phyloP scores from a whole-genome alignment of 768 basidiomycete genomes.

The Pulveroboletus frians region DNA sequence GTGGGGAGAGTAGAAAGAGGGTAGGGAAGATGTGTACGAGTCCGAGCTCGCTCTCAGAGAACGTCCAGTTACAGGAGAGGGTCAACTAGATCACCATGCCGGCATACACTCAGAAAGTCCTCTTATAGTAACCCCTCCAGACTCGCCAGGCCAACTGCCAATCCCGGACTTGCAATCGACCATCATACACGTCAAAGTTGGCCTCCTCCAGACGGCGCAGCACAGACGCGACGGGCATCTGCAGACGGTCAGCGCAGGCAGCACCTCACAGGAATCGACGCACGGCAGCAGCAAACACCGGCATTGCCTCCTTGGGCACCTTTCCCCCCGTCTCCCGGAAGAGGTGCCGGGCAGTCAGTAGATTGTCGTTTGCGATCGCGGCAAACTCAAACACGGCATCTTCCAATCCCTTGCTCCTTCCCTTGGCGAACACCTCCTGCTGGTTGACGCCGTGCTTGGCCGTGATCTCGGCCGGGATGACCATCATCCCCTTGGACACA shows the following conservation, averaged over 20 bases:
- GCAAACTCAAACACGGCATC: slow-evolving; percentile 85
- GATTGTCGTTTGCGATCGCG: slow-evolving; percentile 72
- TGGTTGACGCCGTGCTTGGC: slow-evolving; percentile 72
- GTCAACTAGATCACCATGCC: slow-evolving; percentile 23
- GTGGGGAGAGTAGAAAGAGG: background rate
- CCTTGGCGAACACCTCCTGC: slow-evolving; percentile 69
- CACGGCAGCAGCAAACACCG: slow-evolving; percentile 69
- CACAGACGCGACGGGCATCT: slow-evolving; percentile 68
- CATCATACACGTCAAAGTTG: slow-evolving; percentile 69
- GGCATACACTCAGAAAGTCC: slow-evolving; percentile 33
- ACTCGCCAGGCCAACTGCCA: slow-evolving; percentile 78
- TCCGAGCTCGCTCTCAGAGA: background rate
- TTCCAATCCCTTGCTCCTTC: slow-evolving; percentile 54
- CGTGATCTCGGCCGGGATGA: slow-evolving; percentile 79
- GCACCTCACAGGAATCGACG: slow-evolving; percentile 26
- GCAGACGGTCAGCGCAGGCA: slow-evolving; percentile 5
- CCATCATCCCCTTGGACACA: slow-evolving; percentile 61
- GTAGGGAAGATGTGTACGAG: background rate
- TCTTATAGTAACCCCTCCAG: slow-evolving; percentile 48
- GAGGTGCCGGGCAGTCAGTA: slow-evolving; percentile 69
- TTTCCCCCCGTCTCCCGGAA: slow-evolving; percentile 49
- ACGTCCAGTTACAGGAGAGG: slow-evolving; percentile 5
- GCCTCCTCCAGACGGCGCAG: slow-evolving; percentile 61
- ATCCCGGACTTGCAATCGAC: slow-evolving; percentile 57
- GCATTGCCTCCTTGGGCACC: slow-evolving; percentile 57